phyloP scores from a whole-genome alignment of 2,329 filamentous ascomycete genomes.

The Sporothrix sp. region DNA sequence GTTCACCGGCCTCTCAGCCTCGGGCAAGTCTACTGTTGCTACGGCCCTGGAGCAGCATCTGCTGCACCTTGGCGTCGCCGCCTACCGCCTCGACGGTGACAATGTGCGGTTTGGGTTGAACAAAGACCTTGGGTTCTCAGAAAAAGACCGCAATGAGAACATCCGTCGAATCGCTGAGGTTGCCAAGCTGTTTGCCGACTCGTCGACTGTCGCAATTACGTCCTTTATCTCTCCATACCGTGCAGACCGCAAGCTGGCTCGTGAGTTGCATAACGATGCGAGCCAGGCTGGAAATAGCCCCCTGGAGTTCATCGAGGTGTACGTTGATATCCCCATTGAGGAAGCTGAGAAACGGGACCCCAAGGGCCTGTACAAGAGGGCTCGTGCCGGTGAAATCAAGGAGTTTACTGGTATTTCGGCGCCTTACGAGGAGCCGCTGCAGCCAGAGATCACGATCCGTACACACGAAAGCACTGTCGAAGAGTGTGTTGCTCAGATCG shows the following conservation, averaged over 20 bases:
- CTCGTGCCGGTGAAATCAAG: slow-evolving; percentile 84
- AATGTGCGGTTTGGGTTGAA: slow-evolving; percentile 97
- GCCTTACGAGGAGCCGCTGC: slow-evolving; percentile 83
- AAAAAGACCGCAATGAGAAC: slow-evolving; percentile 92
- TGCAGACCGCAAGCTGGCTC: slow-evolving; percentile 73
- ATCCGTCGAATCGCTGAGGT: slow-evolving; percentile 93
- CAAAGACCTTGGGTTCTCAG: slow-evolving; percentile 92
- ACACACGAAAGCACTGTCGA: slow-evolving; percentile 76
- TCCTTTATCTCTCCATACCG: slow-evolving; percentile 96
- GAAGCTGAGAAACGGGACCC: slow-evolving; percentile 92
- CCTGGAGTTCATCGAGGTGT: slow-evolving; percentile 88
- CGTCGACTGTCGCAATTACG: slow-evolving; percentile 76
- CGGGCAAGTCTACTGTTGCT: slow-evolving; percentile 93
- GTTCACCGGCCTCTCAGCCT: slow-evolving; percentile 94
- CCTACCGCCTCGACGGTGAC: slow-evolving; percentile 94
- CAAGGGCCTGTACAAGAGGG: slow-evolving; percentile 97
- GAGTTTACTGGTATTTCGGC: slow-evolving; percentile 95
- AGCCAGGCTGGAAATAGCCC: slow-evolving; percentile 50
- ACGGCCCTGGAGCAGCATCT: slow-evolving; percentile 96
- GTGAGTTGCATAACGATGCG: slow-evolving; percentile 63
- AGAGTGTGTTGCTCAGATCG: slow-evolving; percentile 79
- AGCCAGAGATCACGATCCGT: slow-evolving; percentile 77
- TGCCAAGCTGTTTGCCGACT: slow-evolving; percentile 92
- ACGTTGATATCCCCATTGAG: slow-evolving; percentile 81
- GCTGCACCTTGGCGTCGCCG: slow-evolving; percentile 68